Evolutionary conservation across 352 stramenopile species (phyloP), one percentile per base, ranked within the genome.

Genomic region (Pythium aphanidermatum): DNA sequence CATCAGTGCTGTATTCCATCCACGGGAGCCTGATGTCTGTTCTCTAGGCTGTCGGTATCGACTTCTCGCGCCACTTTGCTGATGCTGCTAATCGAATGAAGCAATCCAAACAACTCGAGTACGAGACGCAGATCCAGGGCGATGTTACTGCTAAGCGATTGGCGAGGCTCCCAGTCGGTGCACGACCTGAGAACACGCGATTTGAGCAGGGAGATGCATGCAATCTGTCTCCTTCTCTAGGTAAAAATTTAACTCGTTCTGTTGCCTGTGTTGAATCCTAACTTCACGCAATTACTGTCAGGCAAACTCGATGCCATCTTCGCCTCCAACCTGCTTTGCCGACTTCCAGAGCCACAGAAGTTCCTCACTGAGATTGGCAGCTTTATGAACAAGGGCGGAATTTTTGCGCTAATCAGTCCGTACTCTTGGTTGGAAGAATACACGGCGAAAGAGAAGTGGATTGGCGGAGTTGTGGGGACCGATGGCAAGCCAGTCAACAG

Each of bases 371-470:
- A 83, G 7, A 80, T 98, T 32, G 62, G 65, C 26, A 52, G 60
- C 5, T 83, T 98, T 42, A 71, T 98, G 13, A 90, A 93, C 29
- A 70, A 82, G 27, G 90, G 79, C 31, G 96, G 96, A 14, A 73
- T 98, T 46, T 77, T 98, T 25, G 89, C 97, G 4, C 81, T 98
- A 43, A 83, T 98, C 21, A 98, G 92, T 19, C 96, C 96, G 24
- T 99, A 98, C 68, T 98, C 88, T 42, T 98, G 95, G 95, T 65
- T 98, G 39, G 81, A 96, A 51, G 91, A 98, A 57, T 99, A 97
- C 70, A 98, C 96, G 7, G 59, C 74, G n/a, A 81, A 85, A 46
- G 70, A 89, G 27, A 78, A 94, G 43, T 96, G 85, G 85, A 86
- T 96, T 49, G 84, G 83, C 12, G 84, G 58, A 10, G 58, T 69